These are phyloP conservation scores for Catunica adiposa DNA, from an alignment of 2,329 filamentous ascomycete species.

Conservation along the genomic window DNA sequence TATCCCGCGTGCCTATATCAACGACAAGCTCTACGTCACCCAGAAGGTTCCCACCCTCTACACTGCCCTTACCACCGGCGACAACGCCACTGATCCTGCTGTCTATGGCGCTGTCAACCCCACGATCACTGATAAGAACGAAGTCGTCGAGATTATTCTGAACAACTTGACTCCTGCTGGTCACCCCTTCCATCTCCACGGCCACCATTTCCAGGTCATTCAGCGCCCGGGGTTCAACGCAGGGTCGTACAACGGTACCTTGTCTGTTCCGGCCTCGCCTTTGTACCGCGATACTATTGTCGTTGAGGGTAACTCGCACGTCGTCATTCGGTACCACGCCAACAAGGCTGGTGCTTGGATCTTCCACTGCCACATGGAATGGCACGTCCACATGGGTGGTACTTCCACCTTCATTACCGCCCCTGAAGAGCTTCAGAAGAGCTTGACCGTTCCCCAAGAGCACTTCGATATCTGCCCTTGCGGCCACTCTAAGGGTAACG, in stretches of 20 bases:
- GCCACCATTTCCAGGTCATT: slow-evolving; percentile 39
- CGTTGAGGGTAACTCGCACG: slow-evolving; percentile 30
- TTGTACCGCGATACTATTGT: slow-evolving; percentile 35
- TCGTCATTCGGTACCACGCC: slow-evolving; percentile 29
- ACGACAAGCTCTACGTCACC: slow-evolving; percentile 37
- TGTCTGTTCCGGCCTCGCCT: slow-evolving; percentile 20
- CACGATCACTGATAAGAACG: slow-evolving; percentile 24
- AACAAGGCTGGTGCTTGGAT: slow-evolving; percentile 32
- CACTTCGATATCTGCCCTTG: slow-evolving; percentile 26
- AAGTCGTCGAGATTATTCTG: slow-evolving; percentile 31
- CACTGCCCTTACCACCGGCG: slow-evolving; percentile 44
- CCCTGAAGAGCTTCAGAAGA: slow-evolving; percentile 30
- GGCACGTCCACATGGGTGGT: slow-evolving; percentile 34
- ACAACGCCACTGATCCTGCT: slow-evolving; percentile 25
- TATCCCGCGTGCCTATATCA: slow-evolving; percentile 30
- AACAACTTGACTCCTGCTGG: slow-evolving; percentile 34
- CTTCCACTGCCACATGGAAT: slow-evolving; percentile 38
- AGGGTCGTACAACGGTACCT: slow-evolving; percentile 21
- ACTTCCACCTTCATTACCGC: slow-evolving; percentile 24
- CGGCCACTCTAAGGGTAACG: slow-evolving; percentile 35
- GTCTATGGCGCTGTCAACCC: slow-evolving; percentile 30
- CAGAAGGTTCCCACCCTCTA: slow-evolving; percentile 58
- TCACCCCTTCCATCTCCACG: slow-evolving; percentile 39
- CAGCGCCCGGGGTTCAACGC: slow-evolving; percentile 16
- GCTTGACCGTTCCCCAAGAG: slow-evolving; percentile 27